A percentile compares a stretch with the other conserved stretches of the same genome.
These are phyloP conservation scores for Erythrobasidium yunnanense DNA, from an alignment of 768 basidiomycete genomes.

Conservation along the genomic window DNA sequence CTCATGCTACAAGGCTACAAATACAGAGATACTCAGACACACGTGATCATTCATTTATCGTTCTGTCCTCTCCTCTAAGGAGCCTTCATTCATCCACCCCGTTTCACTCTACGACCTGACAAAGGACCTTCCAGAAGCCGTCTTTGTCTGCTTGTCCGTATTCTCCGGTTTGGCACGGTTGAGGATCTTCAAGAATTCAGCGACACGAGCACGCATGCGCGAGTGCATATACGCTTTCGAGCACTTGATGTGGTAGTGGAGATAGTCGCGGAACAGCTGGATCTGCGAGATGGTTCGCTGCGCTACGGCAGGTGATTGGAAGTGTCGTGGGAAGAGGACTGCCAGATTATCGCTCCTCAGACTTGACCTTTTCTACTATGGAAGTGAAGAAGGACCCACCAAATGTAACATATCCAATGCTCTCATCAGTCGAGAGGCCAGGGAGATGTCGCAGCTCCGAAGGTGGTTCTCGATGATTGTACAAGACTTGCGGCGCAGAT, in stretches of 20 bases:
- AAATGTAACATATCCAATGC: slow-evolving; percentile 93
- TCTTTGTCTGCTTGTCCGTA: slow-evolving; percentile 56
- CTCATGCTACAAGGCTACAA: no score
- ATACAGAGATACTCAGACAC: no score
- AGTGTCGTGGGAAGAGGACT: slow-evolving; percentile 95
- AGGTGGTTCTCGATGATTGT: slow-evolving; percentile 87
- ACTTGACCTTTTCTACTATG: background rate
- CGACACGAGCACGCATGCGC: slow-evolving; percentile 82
- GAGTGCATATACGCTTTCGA: slow-evolving; percentile 86
- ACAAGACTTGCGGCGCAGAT: slow-evolving; percentile 91
- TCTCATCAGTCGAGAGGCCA: slow-evolving; percentile 63
- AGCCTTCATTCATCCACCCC: background rate
- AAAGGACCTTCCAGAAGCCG: slow-evolving; percentile 46
- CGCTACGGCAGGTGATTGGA: slow-evolving; percentile 58
- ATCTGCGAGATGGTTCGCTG: slow-evolving; percentile 80
- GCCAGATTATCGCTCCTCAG: background rate
- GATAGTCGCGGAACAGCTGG: slow-evolving; percentile 90
- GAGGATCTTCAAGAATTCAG: slow-evolving; percentile 71
- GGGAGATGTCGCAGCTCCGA: slow-evolving; percentile 85
- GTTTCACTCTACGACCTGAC: slow-evolving; percentile 16
- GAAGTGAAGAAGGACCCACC: slow-evolving; percentile 42
- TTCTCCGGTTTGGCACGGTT: slow-evolving; percentile 92
- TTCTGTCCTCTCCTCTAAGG: no score
- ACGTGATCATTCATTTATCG: no score
- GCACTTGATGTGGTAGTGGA: slow-evolving; percentile 98